phyloP scores from a whole-genome alignment of 345 rosid species.

The Eucalyptus caleyi region DNA sequence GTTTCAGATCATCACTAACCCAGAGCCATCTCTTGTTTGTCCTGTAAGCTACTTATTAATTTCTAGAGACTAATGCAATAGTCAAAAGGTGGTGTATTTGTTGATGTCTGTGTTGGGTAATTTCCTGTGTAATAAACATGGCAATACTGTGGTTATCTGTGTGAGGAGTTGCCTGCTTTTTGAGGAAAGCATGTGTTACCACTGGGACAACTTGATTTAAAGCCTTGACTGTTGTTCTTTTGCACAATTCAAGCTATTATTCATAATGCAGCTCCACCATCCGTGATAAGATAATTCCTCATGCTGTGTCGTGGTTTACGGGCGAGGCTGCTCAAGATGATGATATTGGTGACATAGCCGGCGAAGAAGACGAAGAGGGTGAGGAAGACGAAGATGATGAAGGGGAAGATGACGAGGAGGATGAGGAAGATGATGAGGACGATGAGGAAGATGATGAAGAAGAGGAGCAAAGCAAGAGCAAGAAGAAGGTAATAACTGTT shows the following conservation, averaged over 20 bases:
- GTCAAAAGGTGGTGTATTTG: neutral
- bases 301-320: constrained; percentile 94
- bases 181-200: neutral
- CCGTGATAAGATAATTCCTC: constrained; percentile 78
- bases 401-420: constrained; percentile 29
- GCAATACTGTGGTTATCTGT: neutral
- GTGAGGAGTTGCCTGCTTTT: neutral
- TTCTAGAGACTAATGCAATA: neutral
- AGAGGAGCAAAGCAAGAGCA: constrained; percentile 43
- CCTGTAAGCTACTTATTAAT: neutral
- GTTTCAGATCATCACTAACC: neutral
- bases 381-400: constrained; percentile 33
- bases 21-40: neutral
- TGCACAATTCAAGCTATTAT: neutral
- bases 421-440: constrained; percentile 45
- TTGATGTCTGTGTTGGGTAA: neutral
- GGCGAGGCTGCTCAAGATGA: constrained; percentile 84
- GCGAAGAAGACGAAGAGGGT: constrained; percentile 6
- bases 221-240: neutral
- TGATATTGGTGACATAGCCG: constrained; percentile 23
- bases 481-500: neutral
- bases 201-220: neutral
- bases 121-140: neutral
- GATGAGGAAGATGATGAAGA: constrained; percentile 47
- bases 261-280: constrained; percentile 56